Evolutionary conservation across 306 rosid genomes (phyloP), one percentile per base, ranked within the genome.

Genomic region (Rubus parviflorus): DNA sequence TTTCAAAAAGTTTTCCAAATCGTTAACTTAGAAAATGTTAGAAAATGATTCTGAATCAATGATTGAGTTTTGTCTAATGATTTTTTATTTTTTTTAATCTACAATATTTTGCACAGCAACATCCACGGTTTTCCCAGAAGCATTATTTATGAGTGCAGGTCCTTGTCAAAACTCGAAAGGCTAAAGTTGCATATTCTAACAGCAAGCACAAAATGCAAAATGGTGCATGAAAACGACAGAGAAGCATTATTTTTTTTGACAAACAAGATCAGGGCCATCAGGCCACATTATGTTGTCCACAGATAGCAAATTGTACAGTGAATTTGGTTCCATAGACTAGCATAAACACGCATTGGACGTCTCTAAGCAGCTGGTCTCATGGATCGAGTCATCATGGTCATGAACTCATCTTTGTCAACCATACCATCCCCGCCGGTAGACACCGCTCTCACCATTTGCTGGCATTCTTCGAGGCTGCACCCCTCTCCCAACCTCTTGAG

Each of bases 391-490:
- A 95, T 92, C 97, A 92, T 92, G 57, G 67, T 79, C 87, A 84
- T 87, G 81, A 92, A 95, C 86, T 92, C 97, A 16, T 92, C 84
- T 81, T 90, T 82, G 82, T 86, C 83, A 38, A 95, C 97, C 96
- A 91, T 78, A 20, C 91, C 97, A 74, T 95, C 99, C 37, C 94
- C 92, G 71, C 92, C 85, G 1, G 78, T 85, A 73, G 91, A 97
- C 42, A 95, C 97, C 0, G 92, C 90, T 63, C 81, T 86, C 56
- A 91, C 97, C 94, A 92, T 95, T 75, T 82, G 41, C 54, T 38
- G 74, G 85, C 99, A 92, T 16, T 92, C 97, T 2, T 89, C 86
- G 10, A 90, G 82, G 85, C 79, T 92, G 89, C 91, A 87, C 15
- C 86, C 77, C 67, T 95, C 99, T 30, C 93, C 97, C 74, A 91